Evolutionary conservation across 2,329 filamentous ascomycete species (phyloP), one percentile per base, ranked within the genome.

Genomic region (Pseudogymnoascus sp.): DNA sequence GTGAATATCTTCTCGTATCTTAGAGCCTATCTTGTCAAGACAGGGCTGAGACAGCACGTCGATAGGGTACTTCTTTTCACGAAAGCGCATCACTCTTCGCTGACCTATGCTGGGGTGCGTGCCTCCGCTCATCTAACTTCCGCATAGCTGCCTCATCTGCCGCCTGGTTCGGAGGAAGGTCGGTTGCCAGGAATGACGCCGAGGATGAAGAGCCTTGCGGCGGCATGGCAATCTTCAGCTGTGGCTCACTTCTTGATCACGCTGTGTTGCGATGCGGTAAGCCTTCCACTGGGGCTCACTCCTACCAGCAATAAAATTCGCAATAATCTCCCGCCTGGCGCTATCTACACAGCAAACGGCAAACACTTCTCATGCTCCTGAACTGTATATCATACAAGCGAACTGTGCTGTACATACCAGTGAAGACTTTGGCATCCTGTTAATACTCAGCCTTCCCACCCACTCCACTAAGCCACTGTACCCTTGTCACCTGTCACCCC

Each of bases 1-100:
- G 47, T 33, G 47, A 33, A 31, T 19, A 57, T 57, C 47, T 19
- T 57, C 26, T 9, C 26, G 6, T 57, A 57, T 57, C 26, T 4
- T 4, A 31, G 47, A 4, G 26, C 31, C 10, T 33, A 57, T 19
- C 26, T 4, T 9, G 26, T 31, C 26, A n/a, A 19, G 26, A 33
- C 47, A 57, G 47, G 47, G 47, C 47, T 33, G 47, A 57, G 47
- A 57, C 26, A 57, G n/a, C 47, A n/a, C n/a, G 26, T 33, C n/a
- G 10, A 33, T 1, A 57, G 2, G 6, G 47, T 19, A 57, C 26
- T 33, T 10, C 6, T 19, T 31, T 19, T 2, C n/a, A 19, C 26
- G 9, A 31, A 33, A 31, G 8, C 26, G 26, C 47, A 4, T 57
- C 9, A 10, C n/a, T 33, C n/a, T 57, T 57, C 47, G 11, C n/a